phyloP scores from a whole-genome alignment of 1,284 basidiomycete genomes.

The Violaceomyces palustris region DNA sequence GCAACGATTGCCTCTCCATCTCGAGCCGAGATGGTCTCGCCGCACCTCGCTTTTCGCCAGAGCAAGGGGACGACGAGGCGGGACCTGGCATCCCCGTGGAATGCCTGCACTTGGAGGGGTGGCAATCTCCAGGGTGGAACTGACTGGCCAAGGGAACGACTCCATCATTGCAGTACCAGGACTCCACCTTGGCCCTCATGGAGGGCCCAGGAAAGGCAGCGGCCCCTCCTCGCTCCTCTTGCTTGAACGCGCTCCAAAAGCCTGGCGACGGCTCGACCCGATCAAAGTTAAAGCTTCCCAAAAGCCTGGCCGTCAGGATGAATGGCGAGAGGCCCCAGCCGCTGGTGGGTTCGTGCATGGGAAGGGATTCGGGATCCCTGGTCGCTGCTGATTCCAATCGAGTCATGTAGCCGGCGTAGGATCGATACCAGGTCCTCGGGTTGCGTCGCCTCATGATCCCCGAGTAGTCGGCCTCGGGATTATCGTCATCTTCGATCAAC shows the following conservation, averaged over 20 bases:
- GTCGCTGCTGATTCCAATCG: too few species aligned
- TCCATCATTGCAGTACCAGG: constrained; percentile 33
- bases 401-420: constrained; percentile 28
- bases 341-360: not conserved
- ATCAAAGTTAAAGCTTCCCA: constrained; percentile 15
- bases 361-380: too few species aligned
- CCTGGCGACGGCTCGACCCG: not conserved
- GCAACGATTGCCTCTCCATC: too few species aligned
- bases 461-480: too few species aligned
- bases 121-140: constrained; percentile 29
- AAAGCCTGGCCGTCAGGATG: constrained; percentile 8
- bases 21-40: too few species aligned
- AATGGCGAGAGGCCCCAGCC: constrained; percentile 16
- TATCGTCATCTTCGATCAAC: too few species aligned
- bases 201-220: not conserved
- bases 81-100: constrained; percentile 10
- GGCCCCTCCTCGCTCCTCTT: not conserved
- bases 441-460: too few species aligned
- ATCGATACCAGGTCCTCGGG: constrained; percentile 21
- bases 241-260: not conserved
- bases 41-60: too few species aligned
- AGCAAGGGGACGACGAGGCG: too few species aligned
- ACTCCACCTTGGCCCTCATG: not conserved
- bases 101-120: constrained; percentile 6
- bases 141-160: constrained; percentile 33